phyloP scores from a whole-genome alignment of 2,329 filamentous ascomycete species.

The Beauveria australis region DNA sequence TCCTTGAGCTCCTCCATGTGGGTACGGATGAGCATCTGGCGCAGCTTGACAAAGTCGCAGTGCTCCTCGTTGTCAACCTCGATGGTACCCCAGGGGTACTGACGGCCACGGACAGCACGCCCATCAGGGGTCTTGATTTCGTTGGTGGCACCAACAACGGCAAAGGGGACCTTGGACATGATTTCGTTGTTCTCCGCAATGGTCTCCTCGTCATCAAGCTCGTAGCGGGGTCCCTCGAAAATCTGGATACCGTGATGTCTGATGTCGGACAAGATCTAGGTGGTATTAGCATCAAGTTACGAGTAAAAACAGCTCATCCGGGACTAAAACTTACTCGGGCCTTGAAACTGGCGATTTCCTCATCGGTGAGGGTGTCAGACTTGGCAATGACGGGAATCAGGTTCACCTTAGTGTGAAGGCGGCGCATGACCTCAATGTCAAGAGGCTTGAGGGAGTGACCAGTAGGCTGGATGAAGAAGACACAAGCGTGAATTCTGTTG shows the following conservation, averaged over 20 bases:
- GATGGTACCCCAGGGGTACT: constrained; percentile 97
- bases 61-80: constrained; percentile 99
- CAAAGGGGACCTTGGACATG: constrained; percentile 99
- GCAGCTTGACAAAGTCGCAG: constrained; percentile 99
- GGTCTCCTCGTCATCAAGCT: constrained; percentile 98
- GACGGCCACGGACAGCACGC: constrained; percentile 89
- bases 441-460: constrained; percentile 97
- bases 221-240: constrained; percentile 96
- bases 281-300: constrained; percentile 12
- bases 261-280: constrained; percentile 90
- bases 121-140: constrained; percentile 89
- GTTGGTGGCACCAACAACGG: constrained; percentile 91
- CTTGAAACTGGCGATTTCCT: constrained; percentile 93
- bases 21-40: constrained; percentile 98
- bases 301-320: not conserved
- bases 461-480: constrained; percentile 99
- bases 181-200: constrained; percentile 99
- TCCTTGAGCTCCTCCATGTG: constrained; percentile 99
- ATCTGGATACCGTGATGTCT: constrained; percentile 97
- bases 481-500: constrained; percentile 97
- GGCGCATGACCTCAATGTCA: constrained; percentile 98
- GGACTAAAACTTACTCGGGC: constrained; percentile 62
- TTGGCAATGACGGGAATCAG: constrained; percentile 98
- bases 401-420: constrained; percentile 99
- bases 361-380: constrained; percentile 94